Base-by-base conservation (phyloP, 768 basidiomycete species). In the Termitomyces titanicus region DNA sequence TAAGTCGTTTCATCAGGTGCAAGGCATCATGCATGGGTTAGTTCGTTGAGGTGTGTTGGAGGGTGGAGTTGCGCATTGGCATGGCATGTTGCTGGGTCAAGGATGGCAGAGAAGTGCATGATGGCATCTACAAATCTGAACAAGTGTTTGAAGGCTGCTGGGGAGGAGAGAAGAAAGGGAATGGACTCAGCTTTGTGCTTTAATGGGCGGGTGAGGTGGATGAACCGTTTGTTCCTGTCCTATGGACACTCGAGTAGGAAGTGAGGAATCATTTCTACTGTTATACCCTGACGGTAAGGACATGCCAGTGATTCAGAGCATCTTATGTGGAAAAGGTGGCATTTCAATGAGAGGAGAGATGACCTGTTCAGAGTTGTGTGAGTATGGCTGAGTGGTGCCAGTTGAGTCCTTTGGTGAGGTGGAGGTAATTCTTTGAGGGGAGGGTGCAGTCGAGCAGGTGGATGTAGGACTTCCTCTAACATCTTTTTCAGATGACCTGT, bases 71-170 rank as follows among this genome's bases (percentile, higher is more conserved):
- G n/a, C n/a, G n/a, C n/a, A n/a, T n/a, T n/a, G n/a, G n/a, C n/a
- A n/a, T n/a, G n/a, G n/a, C n/a, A n/a, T n/a, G n/a, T n/a, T n/a
- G n/a, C n/a, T n/a, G n/a, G n/a, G n/a, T n/a, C n/a, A n/a, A n/a
- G n/a, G n/a, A n/a, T n/a, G n/a, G n/a, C n/a, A n/a, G n/a, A n/a
- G 89, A 91, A 40, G 10, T 12, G 39, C 20, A 20, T 40, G 8
- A n/a, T 40, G 6, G 20, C 18, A 11, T 40, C 10, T 2, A 22
- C 12, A 11, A 20, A 40, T 22, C 39, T 40, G 10, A 20, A 40
- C 9, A 20, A 3, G 20, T 40, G 39, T 10, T 20, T 40, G 10
- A 40, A 3, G 39, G 39, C 20, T 7, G 39, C 18, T 2, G 18
- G 11, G 8, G 17, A 2, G 17, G 38, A 20, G 7, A 39, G 18